Evolutionary conservation across 2,329 filamentous ascomycete genomes (phyloP).

Genomic region (Beauveria varroae): DNA sequence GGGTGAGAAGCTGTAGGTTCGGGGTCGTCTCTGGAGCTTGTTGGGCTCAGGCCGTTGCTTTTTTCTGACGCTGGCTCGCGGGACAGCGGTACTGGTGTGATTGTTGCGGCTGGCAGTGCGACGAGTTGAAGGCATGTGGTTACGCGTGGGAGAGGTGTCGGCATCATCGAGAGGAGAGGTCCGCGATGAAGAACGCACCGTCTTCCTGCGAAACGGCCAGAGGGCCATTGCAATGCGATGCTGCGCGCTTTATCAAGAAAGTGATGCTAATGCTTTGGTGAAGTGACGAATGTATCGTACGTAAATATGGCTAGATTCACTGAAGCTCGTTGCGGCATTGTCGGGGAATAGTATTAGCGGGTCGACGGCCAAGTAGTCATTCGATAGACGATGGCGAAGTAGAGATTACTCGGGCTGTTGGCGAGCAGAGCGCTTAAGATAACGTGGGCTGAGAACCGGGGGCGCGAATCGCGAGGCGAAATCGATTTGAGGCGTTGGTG

Average conservation of each 20-base stretch:
- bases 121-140: neutral
- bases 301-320: neutral
- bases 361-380: neutral
- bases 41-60: conserved; percentile 39
- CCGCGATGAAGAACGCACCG: conserved; percentile 54
- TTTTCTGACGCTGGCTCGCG: conserved; percentile 25
- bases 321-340: conserved; percentile 7
- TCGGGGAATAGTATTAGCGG: neutral
- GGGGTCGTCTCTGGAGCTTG: conserved; percentile 39
- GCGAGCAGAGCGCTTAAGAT: neutral
- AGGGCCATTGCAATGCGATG: conserved; percentile 13
- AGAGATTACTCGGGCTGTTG: neutral
- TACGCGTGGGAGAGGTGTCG: conserved; percentile 20
- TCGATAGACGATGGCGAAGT: neutral
- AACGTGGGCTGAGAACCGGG: neutral
- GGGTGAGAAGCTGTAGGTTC: conserved; percentile 56
- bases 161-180: conserved; percentile 46
- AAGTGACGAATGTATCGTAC: neutral
- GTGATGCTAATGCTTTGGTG: neutral
- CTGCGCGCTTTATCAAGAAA: neutral
- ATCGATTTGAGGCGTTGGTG: neutral
- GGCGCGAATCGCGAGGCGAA: neutral
- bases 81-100: conserved; percentile 24
- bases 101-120: conserved; percentile 18
- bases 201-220: conserved; percentile 42